Evolutionary conservation across 2,329 filamentous ascomycete genomes (phyloP).

Genomic region (Stachybotrys echinatus): DNA sequence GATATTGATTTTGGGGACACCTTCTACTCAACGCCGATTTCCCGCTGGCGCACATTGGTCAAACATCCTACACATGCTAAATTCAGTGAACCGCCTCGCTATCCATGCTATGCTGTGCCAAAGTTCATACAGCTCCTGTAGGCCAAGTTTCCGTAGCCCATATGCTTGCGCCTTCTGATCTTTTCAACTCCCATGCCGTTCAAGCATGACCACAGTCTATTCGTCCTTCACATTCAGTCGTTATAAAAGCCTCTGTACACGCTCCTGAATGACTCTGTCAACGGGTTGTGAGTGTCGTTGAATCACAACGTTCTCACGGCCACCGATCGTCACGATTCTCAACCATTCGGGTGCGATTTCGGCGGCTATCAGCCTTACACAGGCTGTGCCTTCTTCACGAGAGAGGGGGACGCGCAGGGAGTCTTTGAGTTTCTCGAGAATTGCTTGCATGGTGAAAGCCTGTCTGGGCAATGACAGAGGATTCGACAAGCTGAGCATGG

Average conservation of each 20-base stretch:
- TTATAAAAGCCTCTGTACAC: constrained; percentile 28
- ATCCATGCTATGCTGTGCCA: no score
- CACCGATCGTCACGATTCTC: constrained; percentile 43
- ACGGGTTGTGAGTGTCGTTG: constrained; percentile 37
- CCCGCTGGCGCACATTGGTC: no score
- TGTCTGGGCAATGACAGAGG: constrained; percentile 46
- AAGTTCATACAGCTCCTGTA: no score
- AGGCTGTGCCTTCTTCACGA: constrained; percentile 43
- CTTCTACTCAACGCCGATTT: no score
- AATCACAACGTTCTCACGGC: constrained; percentile 53
- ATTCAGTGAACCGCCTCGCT: no score
- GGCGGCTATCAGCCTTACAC: constrained; percentile 44
- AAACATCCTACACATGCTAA: no score
- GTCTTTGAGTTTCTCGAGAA: constrained; percentile 62
- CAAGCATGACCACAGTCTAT: background rate
- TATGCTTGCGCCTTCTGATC: background rate
- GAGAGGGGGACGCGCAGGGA: constrained; percentile 55
- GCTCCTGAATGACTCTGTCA: constrained; percentile 28
- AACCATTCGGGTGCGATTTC: constrained; percentile 56
- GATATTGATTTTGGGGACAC: no score
- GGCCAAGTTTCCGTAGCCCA: no score
- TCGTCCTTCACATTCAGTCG: no score
- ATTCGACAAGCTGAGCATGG: constrained; percentile 56
- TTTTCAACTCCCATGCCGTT: background rate
- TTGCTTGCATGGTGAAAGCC: constrained; percentile 58